phyloP scores from a whole-genome alignment of 2,329 filamentous ascomycete genomes.

The Beauveria rudraprayagi region DNA sequence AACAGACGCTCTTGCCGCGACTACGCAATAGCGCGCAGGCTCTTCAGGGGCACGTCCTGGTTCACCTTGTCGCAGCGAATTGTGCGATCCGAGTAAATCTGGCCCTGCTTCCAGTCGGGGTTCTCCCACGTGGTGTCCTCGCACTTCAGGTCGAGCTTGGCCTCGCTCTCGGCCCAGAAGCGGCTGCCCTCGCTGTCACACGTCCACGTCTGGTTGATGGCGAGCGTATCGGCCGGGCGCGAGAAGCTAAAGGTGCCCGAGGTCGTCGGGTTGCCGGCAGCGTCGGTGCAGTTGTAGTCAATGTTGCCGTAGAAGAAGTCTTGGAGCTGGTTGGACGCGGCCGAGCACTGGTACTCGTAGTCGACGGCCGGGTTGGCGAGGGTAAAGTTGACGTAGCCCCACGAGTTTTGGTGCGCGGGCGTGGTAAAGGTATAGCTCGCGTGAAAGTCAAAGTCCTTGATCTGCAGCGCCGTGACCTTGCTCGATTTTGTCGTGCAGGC shows the following conservation, averaged over 20 bases:
- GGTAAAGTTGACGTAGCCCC: conserved; percentile 40
- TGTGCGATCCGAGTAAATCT: conserved; percentile 24
- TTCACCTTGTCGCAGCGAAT: conserved; percentile 22
- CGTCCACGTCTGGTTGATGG: conserved; percentile 41
- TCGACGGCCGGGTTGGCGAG: conserved; percentile 37
- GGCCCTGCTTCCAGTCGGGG: conserved; percentile 23
- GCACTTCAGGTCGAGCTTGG: conserved; percentile 23
- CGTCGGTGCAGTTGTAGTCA: conserved; percentile 34
- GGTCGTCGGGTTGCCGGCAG: conserved; percentile 18
- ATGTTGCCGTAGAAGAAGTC: conserved; percentile 44
- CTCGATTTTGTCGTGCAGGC: conserved; percentile 18
- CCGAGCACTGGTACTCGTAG: conserved; percentile 31
- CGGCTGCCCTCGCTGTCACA: conserved; percentile 33
- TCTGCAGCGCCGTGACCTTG: conserved; percentile 26
- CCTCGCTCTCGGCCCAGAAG: conserved; percentile 22
- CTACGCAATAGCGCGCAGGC: conserved; percentile 21
- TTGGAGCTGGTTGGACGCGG: conserved; percentile 31
- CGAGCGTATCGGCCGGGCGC: conserved; percentile 27
- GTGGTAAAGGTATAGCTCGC: conserved; percentile 41
- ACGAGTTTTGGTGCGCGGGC: conserved; percentile 42
- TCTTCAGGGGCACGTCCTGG: conserved; percentile 18
- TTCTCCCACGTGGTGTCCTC: conserved; percentile 21
- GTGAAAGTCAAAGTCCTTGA: conserved; percentile 40
- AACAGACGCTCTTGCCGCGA: not conserved
- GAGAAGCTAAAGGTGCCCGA: conserved; percentile 36